phyloP scores from a whole-genome alignment of 768 basidiomycete species.

The Cantharellus anzutake region DNA sequence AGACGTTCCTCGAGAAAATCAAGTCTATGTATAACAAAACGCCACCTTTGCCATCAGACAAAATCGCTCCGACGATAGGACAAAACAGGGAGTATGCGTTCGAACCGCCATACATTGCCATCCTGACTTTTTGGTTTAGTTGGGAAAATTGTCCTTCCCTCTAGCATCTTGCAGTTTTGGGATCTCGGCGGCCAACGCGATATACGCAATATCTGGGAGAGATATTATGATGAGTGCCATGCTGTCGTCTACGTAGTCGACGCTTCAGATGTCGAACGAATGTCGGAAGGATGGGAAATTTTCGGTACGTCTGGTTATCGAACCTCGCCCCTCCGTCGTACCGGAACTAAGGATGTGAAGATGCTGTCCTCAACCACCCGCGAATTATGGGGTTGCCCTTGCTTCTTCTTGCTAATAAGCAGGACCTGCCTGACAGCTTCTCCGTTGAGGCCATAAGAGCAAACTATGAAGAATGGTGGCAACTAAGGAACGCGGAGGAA shows the following conservation, averaged over 20 bases:
- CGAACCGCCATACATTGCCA: background rate
- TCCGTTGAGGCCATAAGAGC: slow-evolving; percentile 83
- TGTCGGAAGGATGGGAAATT: slow-evolving; percentile 92
- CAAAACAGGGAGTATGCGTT: slow-evolving; percentile 64
- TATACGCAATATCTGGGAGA: slow-evolving; percentile 84
- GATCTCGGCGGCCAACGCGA: slow-evolving; percentile 91
- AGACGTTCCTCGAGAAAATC: slow-evolving; percentile 84
- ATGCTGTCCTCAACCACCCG: slow-evolving; percentile 72
- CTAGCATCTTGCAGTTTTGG: slow-evolving; percentile 90
- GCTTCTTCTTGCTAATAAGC: slow-evolving; percentile 89
- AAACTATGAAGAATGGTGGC: slow-evolving; percentile 75
- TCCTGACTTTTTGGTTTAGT: slow-evolving; percentile 25
- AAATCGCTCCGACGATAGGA: slow-evolving; percentile 91
- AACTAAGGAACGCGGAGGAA: slow-evolving; percentile 31
- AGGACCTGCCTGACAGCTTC: slow-evolving; percentile 62
- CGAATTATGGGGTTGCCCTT: slow-evolving; percentile 82
- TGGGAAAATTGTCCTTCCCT: slow-evolving; percentile 83
- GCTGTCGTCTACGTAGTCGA: slow-evolving; percentile 93
- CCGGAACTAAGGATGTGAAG: slow-evolving; percentile 20
- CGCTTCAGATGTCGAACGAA: slow-evolving; percentile 70
- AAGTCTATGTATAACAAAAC: slow-evolving; percentile 80
- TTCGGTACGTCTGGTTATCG: slow-evolving; percentile 45
- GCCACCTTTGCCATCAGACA: slow-evolving; percentile 76
- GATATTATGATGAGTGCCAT: slow-evolving; percentile 93
- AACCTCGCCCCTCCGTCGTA: background rate